Conservation (phyloP, 352 stramenopile genomes). For the Achlya hypogyna region DNA sequence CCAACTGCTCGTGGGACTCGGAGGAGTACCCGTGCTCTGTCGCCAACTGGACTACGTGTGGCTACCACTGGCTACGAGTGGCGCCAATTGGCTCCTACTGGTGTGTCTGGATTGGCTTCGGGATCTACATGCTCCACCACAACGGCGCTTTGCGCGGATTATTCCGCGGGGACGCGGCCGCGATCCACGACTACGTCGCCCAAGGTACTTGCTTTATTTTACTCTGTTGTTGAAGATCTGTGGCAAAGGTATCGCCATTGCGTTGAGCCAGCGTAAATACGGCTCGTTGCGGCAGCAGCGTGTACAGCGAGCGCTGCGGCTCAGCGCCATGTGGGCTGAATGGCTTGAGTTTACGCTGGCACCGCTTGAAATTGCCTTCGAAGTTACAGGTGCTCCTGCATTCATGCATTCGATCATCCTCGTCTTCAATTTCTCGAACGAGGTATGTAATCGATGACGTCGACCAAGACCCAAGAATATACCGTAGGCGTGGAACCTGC, state of each 20-base stretch:
- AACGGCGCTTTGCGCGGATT: not conserved
- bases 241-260: slow-evolving; percentile 14
- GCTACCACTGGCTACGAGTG: slow-evolving; percentile 13
- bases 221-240: not conserved
- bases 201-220: not conserved
- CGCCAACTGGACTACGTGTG: slow-evolving; percentile 13
- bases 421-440: not conserved
- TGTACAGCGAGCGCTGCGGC: not conserved
- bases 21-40: too few relatives aligned
- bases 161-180: not conserved
- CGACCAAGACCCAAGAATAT: not conserved
- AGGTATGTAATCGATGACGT: not conserved
- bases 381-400: not conserved
- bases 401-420: not conserved
- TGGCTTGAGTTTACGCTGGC: slow-evolving; percentile 4
- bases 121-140: not conserved
- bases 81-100: not conserved
- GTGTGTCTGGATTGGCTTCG: not conserved
- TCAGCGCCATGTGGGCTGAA: slow-evolving; percentile 14
- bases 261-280: slow-evolving; percentile 6
- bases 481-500: not conserved
- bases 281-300: not conserved
- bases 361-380: slow-evolving; percentile 11
- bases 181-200: not conserved
- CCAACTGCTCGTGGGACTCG: too few relatives aligned